phyloP scores from a whole-genome alignment of 2,329 filamentous ascomycete species.

The Chaetomium olivaceum region DNA sequence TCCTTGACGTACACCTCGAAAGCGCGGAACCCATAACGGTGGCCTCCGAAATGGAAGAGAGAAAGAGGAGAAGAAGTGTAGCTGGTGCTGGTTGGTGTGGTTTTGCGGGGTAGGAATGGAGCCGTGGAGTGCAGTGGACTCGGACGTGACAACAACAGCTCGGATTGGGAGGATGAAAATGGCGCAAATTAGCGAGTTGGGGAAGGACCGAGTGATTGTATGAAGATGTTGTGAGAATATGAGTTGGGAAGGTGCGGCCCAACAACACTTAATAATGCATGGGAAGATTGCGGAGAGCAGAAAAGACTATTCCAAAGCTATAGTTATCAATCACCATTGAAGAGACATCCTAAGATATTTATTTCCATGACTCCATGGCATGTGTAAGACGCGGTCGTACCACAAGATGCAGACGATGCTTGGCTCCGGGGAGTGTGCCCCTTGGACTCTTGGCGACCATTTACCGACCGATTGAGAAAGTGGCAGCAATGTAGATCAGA shows the following conservation, averaged over 20 bases:
- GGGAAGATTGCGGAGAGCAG: background rate
- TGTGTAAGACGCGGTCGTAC: background rate
- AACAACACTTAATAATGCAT: background rate
- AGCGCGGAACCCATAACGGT: conserved; percentile 24
- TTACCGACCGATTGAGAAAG: conserved; percentile 18
- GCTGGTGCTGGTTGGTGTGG: background rate
- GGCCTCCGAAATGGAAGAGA: background rate
- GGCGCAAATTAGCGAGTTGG: conserved; percentile 15
- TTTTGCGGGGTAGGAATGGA: background rate
- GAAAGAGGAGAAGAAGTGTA: background rate
- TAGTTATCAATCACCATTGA: background rate
- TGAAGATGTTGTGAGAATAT: conserved; percentile 5
- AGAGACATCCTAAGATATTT: background rate
- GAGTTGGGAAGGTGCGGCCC: background rate
- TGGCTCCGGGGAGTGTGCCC: background rate
- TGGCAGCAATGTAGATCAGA: conserved; percentile 27
- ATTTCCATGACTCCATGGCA: background rate
- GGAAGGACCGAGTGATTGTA: background rate
- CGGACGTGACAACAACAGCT: background rate
- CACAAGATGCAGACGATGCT: background rate
- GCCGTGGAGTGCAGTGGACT: background rate
- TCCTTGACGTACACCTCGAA: conserved; percentile 23
- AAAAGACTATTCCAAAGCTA: background rate
- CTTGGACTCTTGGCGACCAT: conserved; percentile 21
- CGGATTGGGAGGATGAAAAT: conserved; percentile 6